These are phyloP conservation scores for Pisolithus marmoratus DNA, from an alignment of 768 basidiomycete genomes.

Conservation along the genomic window DNA sequence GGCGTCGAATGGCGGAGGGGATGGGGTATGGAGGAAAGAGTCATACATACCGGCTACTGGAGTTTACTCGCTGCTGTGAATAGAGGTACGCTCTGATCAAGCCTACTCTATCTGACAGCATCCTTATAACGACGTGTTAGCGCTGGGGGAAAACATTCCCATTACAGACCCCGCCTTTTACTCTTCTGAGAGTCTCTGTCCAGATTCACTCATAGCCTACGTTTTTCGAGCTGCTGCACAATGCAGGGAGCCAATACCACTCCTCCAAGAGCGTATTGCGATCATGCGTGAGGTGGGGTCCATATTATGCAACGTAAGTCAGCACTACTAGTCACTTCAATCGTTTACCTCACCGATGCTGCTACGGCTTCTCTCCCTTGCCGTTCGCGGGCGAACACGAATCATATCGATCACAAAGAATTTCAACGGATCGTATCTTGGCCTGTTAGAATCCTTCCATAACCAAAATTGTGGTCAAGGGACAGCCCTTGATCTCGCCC, in stretches of 20 bases:
- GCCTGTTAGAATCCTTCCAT: constrained; percentile 60
- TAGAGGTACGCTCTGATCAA: constrained; percentile 45
- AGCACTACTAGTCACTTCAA: background rate
- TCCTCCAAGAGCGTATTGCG: constrained; percentile 63
- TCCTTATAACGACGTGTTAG: constrained; percentile 30
- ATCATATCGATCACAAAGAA: constrained; percentile 31
- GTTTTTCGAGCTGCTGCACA: constrained; percentile 60
- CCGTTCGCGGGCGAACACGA: background rate
- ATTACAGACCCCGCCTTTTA: constrained; percentile 80
- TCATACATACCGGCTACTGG: constrained; percentile 81
- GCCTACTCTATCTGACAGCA: background rate
- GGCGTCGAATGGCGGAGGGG: constrained; percentile 73
- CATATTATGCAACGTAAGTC: constrained; percentile 62
- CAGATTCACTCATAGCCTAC: constrained; percentile 61
- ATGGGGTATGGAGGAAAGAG: constrained; percentile 49
- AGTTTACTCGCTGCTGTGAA: constrained; percentile 80
- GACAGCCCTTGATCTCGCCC: constrained; percentile 68
- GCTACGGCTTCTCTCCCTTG: background rate
- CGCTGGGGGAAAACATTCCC: constrained; percentile 69
- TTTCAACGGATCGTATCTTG: constrained; percentile 66
- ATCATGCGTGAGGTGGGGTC: constrained; percentile 76
- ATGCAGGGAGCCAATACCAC: constrained; percentile 60
- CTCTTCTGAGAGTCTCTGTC: constrained; percentile 60
- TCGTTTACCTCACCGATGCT: background rate
- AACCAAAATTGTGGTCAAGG: constrained; percentile 45